Base-by-base conservation (phyloP, 2,329 filamentous ascomycete species). In the Dothideomycetidae sp. region DNA sequence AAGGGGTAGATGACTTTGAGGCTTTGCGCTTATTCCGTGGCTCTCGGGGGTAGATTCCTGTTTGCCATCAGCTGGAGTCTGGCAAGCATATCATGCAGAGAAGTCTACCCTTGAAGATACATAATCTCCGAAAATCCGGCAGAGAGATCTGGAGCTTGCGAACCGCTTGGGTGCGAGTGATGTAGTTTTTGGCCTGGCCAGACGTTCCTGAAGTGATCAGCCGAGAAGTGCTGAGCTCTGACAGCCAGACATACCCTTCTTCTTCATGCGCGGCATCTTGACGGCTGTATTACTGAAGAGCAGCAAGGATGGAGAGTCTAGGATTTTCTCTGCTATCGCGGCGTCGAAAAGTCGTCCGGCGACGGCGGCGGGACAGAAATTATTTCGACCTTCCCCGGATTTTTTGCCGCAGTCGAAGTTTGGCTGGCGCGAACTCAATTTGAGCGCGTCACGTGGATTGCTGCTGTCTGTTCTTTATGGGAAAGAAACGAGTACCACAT, bases 141-240 rank as follows among this genome's bases (percentile, higher is more conserved):
- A 98, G 75, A 54, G 82, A 93, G 62, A 98, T 81, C 64, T 98
- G 90, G 45, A 98, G 78, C 67, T 96, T 98, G 61, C 86, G 84
- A 52, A 98, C 84, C 31, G 90, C 90, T 67, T 94, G 85, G 29
- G 88, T 94, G 60, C 90, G 75, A 41, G 90, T 98, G 52, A 98
- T 85, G 68, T 88, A 98, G 72, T 98, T 98, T 67, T 90, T 93
- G 66, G 86, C 85, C 60, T 84, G 80, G 60, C 90, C 90, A 57
- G 86, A 71, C 59, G 81, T 76, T 56, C 86, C 75, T 78, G 48
- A 10, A 16, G 18, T 40, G 32, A 29, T 44, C 43, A 42, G 37
- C 32, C 10, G 7, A 16, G 16, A 9, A 28, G 10, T 5, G 5
- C 10, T 2, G 11, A 29, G 29, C 21, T 16, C 32, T 28, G 32